These are phyloP conservation scores for Myrmaecium sp. DNA, from an alignment of 2,329 filamentous ascomycete species.

Conservation along the genomic window DNA sequence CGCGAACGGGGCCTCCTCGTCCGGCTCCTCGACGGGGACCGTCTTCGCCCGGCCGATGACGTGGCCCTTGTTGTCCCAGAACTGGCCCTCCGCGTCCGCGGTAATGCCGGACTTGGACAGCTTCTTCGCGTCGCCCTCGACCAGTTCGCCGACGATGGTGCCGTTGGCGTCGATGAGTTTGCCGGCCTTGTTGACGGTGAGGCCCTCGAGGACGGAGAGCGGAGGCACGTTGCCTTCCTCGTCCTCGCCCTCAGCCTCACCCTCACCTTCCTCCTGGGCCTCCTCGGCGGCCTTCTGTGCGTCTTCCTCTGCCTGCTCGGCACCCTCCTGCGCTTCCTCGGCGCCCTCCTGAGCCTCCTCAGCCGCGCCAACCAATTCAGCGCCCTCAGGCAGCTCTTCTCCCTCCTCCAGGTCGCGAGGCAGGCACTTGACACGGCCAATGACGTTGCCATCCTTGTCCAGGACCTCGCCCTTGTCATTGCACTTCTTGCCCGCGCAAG, in stretches of 20 bases:
- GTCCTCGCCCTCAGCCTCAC: constrained; percentile 11
- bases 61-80: constrained; percentile 37
- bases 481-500: constrained; percentile 48
- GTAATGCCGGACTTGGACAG: constrained; percentile 31
- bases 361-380: constrained; percentile 2
- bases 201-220: constrained; percentile 32
- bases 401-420: constrained; percentile 23
- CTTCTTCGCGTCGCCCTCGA: constrained; percentile 35
- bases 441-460: constrained; percentile 45
- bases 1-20: constrained; percentile 32
- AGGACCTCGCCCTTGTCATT: constrained; percentile 48
- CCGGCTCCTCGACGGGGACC: constrained; percentile 26
- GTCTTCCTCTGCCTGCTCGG: constrained; percentile 14
- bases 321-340: constrained; percentile 18
- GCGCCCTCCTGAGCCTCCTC: constrained; percentile 5
- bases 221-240: constrained; percentile 25
- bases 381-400: constrained; percentile 18
- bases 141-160: constrained; percentile 30
- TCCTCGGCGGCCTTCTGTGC: constrained; percentile 15
- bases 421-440: constrained; percentile 42
- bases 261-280: constrained; percentile 16
- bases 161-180: constrained; percentile 32
- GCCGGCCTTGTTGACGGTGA: constrained; percentile 32
- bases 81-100: constrained; percentile 30
- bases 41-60: constrained; percentile 34